These are phyloP conservation scores for Nidularia pulvinata DNA, from an alignment of 768 basidiomycete species.

Conservation along the genomic window DNA sequence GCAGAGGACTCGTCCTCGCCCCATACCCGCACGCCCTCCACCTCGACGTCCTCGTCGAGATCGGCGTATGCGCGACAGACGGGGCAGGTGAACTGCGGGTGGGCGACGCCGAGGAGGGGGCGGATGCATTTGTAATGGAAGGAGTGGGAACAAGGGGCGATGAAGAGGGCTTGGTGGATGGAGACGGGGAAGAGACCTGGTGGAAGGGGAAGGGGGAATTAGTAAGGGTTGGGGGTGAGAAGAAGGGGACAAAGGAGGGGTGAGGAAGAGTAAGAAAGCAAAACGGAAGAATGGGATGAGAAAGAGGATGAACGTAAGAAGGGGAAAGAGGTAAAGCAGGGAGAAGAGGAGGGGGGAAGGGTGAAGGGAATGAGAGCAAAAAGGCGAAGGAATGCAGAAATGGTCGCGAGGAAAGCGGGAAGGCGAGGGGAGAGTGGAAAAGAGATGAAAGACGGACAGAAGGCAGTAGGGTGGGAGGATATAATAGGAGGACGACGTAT, in stretches of 20 bases:
- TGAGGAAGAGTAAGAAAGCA: too few relatives aligned
- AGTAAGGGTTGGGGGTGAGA: not conserved
- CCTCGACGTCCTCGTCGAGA: slow-evolving; percentile 93
- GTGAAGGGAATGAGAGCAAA: too few relatives aligned
- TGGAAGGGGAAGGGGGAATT: not conserved
- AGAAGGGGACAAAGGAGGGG: slow-evolving; percentile 1
- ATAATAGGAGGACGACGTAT: too few relatives aligned
- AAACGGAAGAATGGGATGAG: too few relatives aligned
- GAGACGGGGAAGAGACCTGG: slow-evolving; percentile 78
- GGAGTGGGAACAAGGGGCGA: slow-evolving; percentile 96
- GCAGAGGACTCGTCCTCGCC: slow-evolving; percentile 18
- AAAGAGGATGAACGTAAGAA: too few relatives aligned
- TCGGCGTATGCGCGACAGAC: slow-evolving; percentile 95
- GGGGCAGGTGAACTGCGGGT: slow-evolving; percentile 94
- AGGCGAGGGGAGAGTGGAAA: too few relatives aligned
- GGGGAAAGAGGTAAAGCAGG: too few relatives aligned
- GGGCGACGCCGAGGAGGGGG: slow-evolving; percentile 85
- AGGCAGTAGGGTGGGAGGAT: too few relatives aligned
- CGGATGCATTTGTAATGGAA: slow-evolving; percentile 98
- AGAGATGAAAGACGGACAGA: too few relatives aligned
- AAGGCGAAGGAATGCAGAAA: too few relatives aligned
- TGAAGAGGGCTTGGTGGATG: slow-evolving; percentile 95
- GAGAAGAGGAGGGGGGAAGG: too few relatives aligned
- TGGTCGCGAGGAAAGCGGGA: too few relatives aligned
- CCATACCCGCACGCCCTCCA: slow-evolving; percentile 36